Evolutionary conservation across 805 yeast species (phyloP).

Genomic region (Clavispora fructus): DNA sequence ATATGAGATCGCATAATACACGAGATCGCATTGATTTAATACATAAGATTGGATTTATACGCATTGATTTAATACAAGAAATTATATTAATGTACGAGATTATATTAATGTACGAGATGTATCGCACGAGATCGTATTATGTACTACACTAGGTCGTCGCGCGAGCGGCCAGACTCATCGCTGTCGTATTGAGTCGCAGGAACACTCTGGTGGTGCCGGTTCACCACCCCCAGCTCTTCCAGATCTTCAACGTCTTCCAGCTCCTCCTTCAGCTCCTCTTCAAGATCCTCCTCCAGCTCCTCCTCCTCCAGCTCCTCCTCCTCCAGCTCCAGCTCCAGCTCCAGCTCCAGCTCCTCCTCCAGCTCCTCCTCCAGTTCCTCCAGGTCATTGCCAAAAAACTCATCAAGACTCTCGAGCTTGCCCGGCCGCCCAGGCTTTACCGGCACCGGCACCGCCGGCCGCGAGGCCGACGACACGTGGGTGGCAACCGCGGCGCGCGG

Average conservation of each 20-base stretch:
- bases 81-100: no score
- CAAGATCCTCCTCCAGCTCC: not conserved
- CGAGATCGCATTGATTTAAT: no score
- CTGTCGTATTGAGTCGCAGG: not conserved
- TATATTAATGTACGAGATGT: no score
- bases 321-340: not conserved
- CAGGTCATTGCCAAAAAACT: constrained; percentile 56
- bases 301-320: not conserved
- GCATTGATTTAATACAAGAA: no score
- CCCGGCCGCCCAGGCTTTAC: constrained; percentile 19
- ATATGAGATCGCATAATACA: no score
- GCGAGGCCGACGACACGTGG: not conserved
- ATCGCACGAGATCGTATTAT: no score
- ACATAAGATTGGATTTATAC: no score
- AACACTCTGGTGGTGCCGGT: no score
- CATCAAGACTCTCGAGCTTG: constrained; percentile 76
- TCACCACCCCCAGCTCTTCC: no score
- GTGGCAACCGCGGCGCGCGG: not conserved
- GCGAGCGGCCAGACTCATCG: not conserved
- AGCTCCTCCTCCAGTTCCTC: not conserved
- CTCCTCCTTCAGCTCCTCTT: not conserved
- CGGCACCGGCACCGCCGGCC: constrained; percentile 7
- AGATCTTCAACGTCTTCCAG: not conserved
- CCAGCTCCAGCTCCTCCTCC: not conserved
- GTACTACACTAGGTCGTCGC: not conserved